These are phyloP conservation scores for Corylus avellana DNA, from an alignment of 306 rosid genomes.

Conservation along the genomic window DNA sequence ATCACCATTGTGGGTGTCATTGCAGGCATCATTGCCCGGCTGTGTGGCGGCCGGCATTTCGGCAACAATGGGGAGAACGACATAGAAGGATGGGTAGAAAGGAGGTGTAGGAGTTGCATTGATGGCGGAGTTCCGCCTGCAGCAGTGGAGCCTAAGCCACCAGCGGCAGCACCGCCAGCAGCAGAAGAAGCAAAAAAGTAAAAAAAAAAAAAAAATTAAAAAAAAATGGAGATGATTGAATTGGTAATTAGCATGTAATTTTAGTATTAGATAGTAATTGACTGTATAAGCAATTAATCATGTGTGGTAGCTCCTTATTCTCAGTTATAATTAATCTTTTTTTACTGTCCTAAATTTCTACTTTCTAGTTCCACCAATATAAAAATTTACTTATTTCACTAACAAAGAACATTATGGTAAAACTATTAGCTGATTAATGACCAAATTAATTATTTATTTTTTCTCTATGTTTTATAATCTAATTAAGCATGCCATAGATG, in stretches of 20 bases:
- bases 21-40: constrained; percentile 72
- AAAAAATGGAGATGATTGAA: not conserved
- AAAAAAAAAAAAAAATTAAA: not conserved
- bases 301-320: too few relatives aligned
- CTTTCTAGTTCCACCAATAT: not conserved
- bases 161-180: constrained; percentile 26
- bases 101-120: constrained; percentile 76
- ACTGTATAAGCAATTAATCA: too few relatives aligned
- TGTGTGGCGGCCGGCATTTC: constrained; percentile 80
- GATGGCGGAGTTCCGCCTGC: constrained; percentile 59
- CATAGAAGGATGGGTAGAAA: constrained; percentile 90
- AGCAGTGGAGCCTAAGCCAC: constrained; percentile 47
- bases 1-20: constrained; percentile 67
- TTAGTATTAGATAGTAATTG: too few relatives aligned
- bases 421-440: too few relatives aligned
- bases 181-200: constrained; percentile 47
- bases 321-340: not conserved
- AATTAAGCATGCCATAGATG: not conserved
- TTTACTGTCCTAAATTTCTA: not conserved
- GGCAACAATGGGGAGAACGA: constrained; percentile 69
- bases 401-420: too few relatives aligned
- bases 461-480: not conserved
- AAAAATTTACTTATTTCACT: not conserved
- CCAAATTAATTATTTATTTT: too few relatives aligned
- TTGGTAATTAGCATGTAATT: too few relatives aligned